Percentiles rank a stretch among this genome's conserved stretches.
phyloP scores from a whole-genome alignment of 2,329 filamentous ascomycete genomes.

The Xylaria sp. region DNA sequence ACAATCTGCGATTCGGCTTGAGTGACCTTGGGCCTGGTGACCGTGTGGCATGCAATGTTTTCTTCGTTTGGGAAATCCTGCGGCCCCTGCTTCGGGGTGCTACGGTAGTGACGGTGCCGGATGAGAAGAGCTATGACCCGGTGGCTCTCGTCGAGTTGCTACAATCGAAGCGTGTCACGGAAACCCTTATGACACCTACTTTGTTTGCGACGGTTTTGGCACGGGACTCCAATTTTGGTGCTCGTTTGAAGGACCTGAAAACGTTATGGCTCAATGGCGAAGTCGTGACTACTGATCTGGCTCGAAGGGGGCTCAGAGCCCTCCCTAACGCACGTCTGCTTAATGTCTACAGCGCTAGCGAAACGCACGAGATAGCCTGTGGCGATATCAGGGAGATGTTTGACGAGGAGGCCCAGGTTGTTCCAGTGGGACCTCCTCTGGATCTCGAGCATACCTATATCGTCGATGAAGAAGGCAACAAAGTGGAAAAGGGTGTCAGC shows the following conservation, averaged over 20 bases:
- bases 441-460: constrained; percentile 74
- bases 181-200: constrained; percentile 84
- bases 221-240: constrained; percentile 68
- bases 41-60: constrained; percentile 85
- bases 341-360: constrained; percentile 83
- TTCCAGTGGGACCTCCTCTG: constrained; percentile 74
- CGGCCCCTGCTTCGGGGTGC: constrained; percentile 77
- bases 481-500: constrained; percentile 64
- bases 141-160: constrained; percentile 74
- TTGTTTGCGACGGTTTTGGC: constrained; percentile 76
- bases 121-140: constrained; percentile 79
- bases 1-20: constrained; percentile 72
- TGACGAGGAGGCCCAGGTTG: constrained; percentile 66
- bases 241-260: constrained; percentile 67
- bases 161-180: constrained; percentile 68
- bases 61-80: constrained; percentile 85
- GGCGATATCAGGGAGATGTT: constrained; percentile 75
- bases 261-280: constrained; percentile 84
- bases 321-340: constrained; percentile 73
- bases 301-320: constrained; percentile 68
- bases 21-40: constrained; percentile 74
- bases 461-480: constrained; percentile 70
- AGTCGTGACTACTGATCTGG: constrained; percentile 79
- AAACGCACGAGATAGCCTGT: constrained; percentile 80
- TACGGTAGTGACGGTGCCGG: constrained; percentile 75